Percentiles rank a stretch among this genome's conserved stretches.
phyloP scores from a whole-genome alignment of 2,329 filamentous ascomycete species.

The Fusarium anguioides region DNA sequence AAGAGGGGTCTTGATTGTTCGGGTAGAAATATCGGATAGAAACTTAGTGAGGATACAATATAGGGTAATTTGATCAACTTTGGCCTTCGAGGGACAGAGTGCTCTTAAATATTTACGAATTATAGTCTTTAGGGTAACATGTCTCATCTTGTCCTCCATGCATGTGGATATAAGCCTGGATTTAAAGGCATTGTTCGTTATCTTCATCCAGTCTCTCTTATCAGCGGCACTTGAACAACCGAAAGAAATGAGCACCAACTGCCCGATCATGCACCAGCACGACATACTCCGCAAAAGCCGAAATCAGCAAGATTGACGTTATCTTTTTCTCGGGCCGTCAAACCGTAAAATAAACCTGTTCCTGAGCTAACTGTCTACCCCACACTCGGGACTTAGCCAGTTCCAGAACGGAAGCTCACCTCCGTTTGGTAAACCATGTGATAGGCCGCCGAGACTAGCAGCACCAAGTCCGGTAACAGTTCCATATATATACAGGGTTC shows the following conservation, averaged over 20 bases:
- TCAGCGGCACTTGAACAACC: neutral
- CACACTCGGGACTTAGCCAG: constrained; percentile 6
- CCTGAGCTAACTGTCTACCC: neutral
- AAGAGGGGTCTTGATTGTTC: neutral
- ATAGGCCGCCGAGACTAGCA: neutral
- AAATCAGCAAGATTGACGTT: neutral
- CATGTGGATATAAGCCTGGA: too few species aligned
- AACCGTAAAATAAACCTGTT: constrained; percentile 7
- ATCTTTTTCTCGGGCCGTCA: constrained; percentile 10
- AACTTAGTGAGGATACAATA: too few species aligned
- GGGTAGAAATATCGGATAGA: neutral
- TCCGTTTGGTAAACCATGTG: constrained; percentile 4
- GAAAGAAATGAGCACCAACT: neutral
- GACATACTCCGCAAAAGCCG: neutral
- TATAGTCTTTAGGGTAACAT: neutral
- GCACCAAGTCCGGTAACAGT: neutral
- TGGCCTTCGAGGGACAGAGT: neutral
- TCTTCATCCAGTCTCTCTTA: neutral
- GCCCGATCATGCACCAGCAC: neutral
- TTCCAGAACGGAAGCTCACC: constrained; percentile 16
- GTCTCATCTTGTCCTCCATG: neutral
- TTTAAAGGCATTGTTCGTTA: too few species aligned
- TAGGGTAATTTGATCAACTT: neutral
- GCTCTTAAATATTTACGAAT: neutral
- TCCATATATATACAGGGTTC: constrained; percentile 1